Conservation (phyloP, 371 early-diverging fungal species). For the Zancudomyces culisetae region DNA sequence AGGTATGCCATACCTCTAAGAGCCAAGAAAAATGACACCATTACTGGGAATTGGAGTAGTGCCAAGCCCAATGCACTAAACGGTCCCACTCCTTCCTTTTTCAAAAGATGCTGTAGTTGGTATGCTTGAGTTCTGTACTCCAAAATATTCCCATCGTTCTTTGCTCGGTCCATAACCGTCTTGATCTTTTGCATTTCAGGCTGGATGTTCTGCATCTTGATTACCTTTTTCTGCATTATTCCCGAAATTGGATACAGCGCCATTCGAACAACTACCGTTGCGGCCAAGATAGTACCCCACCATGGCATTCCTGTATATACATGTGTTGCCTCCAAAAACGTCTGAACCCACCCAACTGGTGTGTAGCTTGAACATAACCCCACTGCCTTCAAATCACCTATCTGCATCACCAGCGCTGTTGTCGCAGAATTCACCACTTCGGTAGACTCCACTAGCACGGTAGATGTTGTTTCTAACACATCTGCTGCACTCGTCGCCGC, state of each 20-base stretch:
- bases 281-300: constrained; percentile 69
- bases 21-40: constrained; percentile 77
- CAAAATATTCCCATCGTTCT: constrained; percentile 32
- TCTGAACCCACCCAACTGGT: constrained; percentile 59
- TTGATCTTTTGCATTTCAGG: constrained; percentile 52
- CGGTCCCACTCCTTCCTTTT: constrained; percentile 40
- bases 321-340: constrained; percentile 54
- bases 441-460: too few species aligned
- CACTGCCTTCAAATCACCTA: constrained; percentile 60
- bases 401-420: constrained; percentile 39
- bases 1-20: constrained; percentile 58
- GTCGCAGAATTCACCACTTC: too few species aligned
- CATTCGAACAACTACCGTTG: constrained; percentile 51
- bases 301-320: constrained; percentile 76
- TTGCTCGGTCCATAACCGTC: constrained; percentile 37
- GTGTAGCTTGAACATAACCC: constrained; percentile 55
- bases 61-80: constrained; percentile 39
- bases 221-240: constrained; percentile 52
- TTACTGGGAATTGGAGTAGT: constrained; percentile 62
- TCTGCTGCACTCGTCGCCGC: too few species aligned
- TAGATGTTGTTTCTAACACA: too few species aligned
- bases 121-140: constrained; percentile 30
- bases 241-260: constrained; percentile 55
- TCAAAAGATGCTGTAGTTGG: constrained; percentile 39
- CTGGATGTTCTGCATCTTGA: constrained; percentile 49